phyloP scores from a whole-genome alignment of 2,329 filamentous ascomycete species.

The Pyrenophora tritici-repentis region DNA sequence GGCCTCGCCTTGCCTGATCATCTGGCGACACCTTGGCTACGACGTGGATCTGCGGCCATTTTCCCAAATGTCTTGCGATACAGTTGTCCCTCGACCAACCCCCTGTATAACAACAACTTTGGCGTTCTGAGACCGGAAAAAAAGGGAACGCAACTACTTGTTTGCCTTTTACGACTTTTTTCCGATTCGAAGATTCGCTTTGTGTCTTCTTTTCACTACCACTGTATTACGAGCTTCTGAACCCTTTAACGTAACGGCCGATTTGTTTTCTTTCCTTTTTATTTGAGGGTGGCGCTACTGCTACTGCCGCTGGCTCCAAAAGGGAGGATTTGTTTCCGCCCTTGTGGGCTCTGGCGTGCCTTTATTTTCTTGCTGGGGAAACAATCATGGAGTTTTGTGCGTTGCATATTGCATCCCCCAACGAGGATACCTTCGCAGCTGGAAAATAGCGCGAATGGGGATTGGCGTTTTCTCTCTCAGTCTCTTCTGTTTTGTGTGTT shows the following conservation, averaged over 20 bases:
- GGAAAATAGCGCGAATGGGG: conserved; percentile 36
- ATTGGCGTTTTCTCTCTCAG: conserved; percentile 29
- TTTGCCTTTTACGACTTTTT: conserved; percentile 21
- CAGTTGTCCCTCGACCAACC: conserved; percentile 8
- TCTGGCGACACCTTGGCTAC: conserved; percentile 10
- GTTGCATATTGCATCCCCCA: conserved; percentile 36
- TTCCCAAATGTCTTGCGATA: conserved; percentile 17
- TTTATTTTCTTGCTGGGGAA: too few species aligned
- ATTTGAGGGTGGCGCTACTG: too few species aligned
- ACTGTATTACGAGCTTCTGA: conserved; percentile 14
- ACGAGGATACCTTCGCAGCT: conserved; percentile 38
- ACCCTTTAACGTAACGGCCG: conserved; percentile 15
- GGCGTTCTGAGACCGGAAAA: conserved; percentile 21
- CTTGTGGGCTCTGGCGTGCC: too few species aligned
- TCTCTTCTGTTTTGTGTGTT: not conserved
- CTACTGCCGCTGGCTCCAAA: not conserved
- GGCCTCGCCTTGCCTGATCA: not conserved
- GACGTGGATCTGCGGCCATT: conserved; percentile 16
- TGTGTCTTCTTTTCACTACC: conserved; percentile 4
- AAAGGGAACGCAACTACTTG: conserved; percentile 16
- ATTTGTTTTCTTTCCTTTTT: too few species aligned
- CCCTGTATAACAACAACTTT: conserved; percentile 11
- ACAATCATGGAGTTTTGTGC: conserved; percentile 24
- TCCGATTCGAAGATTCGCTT: not conserved
- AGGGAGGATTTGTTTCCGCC: not conserved